These are phyloP conservation scores for Nothophytophthora sp. DNA, from an alignment of 352 stramenopile genomes.

Conservation along the genomic window DNA sequence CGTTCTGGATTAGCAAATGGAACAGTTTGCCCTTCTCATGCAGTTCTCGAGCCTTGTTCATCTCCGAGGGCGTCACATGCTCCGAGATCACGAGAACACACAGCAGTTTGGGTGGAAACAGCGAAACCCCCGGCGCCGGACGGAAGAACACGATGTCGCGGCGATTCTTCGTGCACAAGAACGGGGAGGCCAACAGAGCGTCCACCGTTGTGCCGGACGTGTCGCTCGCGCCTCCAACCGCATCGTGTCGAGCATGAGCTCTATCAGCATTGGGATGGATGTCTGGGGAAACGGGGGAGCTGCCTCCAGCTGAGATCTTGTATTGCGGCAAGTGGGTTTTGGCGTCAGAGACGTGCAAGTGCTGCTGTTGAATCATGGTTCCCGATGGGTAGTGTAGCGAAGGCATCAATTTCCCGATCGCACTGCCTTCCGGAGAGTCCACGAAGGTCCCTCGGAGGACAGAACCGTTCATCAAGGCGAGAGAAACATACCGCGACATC, in stretches of 20 bases:
- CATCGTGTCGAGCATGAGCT: constrained; percentile 15
- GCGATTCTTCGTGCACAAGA: constrained; percentile 55
- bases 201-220: constrained; percentile 47
- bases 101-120: constrained; percentile 60
- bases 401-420: constrained; percentile 62
- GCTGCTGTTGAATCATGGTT: constrained; percentile 23
- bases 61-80: constrained; percentile 52
- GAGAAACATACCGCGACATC: constrained; percentile 57
- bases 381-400: constrained; percentile 48
- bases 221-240: constrained; percentile 14
- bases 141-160: constrained; percentile 76
- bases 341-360: background rate
- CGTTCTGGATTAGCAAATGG: constrained; percentile 74
- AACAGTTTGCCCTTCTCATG: constrained; percentile 72
- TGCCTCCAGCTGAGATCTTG: constrained; percentile 11
- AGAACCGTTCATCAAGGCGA: constrained; percentile 56
- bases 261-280: constrained; percentile 3
- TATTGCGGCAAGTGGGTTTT: constrained; percentile 19
- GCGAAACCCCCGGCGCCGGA: constrained; percentile 54
- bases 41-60: constrained; percentile 46
- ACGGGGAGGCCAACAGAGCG: constrained; percentile 40
- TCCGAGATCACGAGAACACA: constrained; percentile 64
- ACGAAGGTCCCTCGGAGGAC: constrained; percentile 62
- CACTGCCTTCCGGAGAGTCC: constrained; percentile 44
- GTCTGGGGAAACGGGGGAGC: constrained; percentile 21